phyloP scores from a whole-genome alignment of 495 filamentous ascomycete genomes.

The Neurospora cerealis region DNA sequence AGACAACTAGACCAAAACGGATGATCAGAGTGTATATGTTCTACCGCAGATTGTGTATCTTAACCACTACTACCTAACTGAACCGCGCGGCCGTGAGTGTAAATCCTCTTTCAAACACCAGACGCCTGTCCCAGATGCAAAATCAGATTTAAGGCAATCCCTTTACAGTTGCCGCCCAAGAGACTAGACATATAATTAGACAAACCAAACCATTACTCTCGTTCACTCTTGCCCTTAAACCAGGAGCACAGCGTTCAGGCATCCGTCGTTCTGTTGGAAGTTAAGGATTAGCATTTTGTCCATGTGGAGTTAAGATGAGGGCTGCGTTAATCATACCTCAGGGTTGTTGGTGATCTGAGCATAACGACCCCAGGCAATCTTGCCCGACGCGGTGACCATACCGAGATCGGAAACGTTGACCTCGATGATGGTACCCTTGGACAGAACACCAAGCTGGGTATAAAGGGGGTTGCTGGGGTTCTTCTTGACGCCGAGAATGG shows the following conservation, averaged over 20 bases:
- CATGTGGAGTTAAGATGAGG: background rate
- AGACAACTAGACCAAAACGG: background rate
- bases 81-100: background rate
- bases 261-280: conserved; percentile 27
- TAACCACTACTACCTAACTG: conserved; percentile 1
- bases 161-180: background rate
- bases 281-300: background rate
- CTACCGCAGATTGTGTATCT: background rate
- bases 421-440: conserved; percentile 90
- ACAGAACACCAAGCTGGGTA: conserved; percentile 88
- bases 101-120: conserved; percentile 15
- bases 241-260: conserved; percentile 34
- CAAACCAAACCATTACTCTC: background rate
- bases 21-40: background rate
- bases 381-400: conserved; percentile 83
- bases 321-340: conserved; percentile 31
- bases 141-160: background rate
- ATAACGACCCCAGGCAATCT: conserved; percentile 79
- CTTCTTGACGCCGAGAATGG: conserved; percentile 94
- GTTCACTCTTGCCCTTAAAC: conserved; percentile 16
- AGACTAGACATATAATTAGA: background rate
- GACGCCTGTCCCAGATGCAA: conserved; percentile 18
- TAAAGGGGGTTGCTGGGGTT: conserved; percentile 90
- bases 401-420: conserved; percentile 93
- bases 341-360: conserved; percentile 62